These are phyloP conservation scores for Pythium periplocum DNA, from an alignment of 352 stramenopile genomes.

Conservation along the genomic window DNA sequence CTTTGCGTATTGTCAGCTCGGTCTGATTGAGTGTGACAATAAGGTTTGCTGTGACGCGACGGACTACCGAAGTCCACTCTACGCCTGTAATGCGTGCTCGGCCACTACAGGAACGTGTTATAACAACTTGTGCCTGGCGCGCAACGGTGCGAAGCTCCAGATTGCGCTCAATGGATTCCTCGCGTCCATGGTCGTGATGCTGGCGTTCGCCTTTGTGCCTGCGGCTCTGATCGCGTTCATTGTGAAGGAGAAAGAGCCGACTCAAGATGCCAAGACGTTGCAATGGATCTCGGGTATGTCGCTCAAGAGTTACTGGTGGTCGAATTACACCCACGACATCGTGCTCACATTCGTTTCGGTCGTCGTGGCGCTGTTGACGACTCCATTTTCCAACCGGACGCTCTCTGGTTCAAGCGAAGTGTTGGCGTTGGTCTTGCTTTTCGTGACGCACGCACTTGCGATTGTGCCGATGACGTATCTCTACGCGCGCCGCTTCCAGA, in stretches of 20 bases:
- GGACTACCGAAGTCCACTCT: constrained; percentile 32
- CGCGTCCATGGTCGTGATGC: constrained; percentile 47
- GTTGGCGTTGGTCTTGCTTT: constrained; percentile 30
- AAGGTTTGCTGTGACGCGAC: constrained; percentile 30
- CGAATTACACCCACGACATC: constrained; percentile 53
- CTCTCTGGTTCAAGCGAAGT: constrained; percentile 30
- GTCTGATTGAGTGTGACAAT: constrained; percentile 32
- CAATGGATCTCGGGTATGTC: constrained; percentile 60
- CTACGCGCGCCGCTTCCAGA: constrained; percentile 54
- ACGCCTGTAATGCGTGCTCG: constrained; percentile 27
- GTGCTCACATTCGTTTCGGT: constrained; percentile 36
- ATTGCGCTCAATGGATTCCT: constrained; percentile 61
- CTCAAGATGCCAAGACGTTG: constrained; percentile 56
- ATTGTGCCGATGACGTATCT: constrained; percentile 61
- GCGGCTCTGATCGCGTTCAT: constrained; percentile 59
- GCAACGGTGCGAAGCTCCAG: constrained; percentile 56
- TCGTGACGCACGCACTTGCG: constrained; percentile 36
- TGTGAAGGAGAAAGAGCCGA: constrained; percentile 58
- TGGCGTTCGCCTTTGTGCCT: constrained; percentile 67
- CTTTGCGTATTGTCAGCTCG: constrained; percentile 40
- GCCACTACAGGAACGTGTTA: constrained; percentile 10
- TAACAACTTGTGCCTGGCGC: constrained; percentile 33
- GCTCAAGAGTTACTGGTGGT: constrained; percentile 50
- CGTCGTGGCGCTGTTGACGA: constrained; percentile 27
- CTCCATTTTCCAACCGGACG: constrained; percentile 33